phyloP scores from a whole-genome alignment of 441 rosid species.

The Jatropha multifida region DNA sequence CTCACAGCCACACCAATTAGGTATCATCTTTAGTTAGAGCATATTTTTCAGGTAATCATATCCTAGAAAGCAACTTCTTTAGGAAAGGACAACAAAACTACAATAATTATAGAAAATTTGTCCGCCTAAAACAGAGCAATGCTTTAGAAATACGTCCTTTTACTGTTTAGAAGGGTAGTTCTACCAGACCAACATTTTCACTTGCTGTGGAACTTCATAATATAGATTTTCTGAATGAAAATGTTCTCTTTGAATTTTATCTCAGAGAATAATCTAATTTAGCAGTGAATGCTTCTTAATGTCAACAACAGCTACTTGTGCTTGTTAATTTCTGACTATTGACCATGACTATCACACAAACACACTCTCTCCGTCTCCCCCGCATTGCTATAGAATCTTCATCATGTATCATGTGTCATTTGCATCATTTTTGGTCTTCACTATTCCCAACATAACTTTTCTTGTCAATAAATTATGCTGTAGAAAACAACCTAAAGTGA shows the following conservation, averaged over 20 bases:
- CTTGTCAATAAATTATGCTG: neutral
- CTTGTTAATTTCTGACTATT: constrained; percentile 11
- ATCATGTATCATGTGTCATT: constrained; percentile 13
- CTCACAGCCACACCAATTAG: constrained; percentile 3
- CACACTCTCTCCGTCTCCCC: neutral
- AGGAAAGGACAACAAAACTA: neutral
- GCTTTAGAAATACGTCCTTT: neutral
- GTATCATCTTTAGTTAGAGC: constrained; percentile 4
- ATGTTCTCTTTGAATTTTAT: neutral
- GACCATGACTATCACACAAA: neutral
- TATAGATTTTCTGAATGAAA: neutral
- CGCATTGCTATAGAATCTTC: neutral
- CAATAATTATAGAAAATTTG: neutral
- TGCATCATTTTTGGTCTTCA: constrained; percentile 23
- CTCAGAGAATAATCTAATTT: constrained; percentile 1
- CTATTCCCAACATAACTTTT: constrained; percentile 21
- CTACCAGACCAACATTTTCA: constrained; percentile 7
- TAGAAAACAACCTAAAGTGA: constrained; percentile 18
- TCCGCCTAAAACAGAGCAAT: neutral
- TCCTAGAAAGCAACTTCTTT: neutral
- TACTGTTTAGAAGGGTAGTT: neutral
- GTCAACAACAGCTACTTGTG: constrained; percentile 10
- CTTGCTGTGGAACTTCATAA: neutral
- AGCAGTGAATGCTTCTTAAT: constrained; percentile 13
- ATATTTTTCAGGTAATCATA: neutral